These are phyloP conservation scores for Ogataea nonfermentans DNA, from an alignment of 805 yeast species.

Conservation along the genomic window DNA sequence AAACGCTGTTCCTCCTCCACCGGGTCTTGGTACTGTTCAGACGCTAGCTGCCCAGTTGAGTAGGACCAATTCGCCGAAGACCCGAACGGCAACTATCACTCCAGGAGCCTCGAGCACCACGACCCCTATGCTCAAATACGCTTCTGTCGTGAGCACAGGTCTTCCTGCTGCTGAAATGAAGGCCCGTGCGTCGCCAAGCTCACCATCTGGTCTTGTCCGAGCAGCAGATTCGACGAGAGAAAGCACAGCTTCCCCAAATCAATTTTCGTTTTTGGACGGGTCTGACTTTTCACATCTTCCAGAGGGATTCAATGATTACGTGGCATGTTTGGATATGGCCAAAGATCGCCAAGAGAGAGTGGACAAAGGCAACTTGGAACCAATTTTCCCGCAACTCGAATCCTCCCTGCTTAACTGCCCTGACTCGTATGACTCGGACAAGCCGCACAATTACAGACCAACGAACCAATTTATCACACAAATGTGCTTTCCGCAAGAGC, in stretches of 20 bases:
- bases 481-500: constrained; percentile 85
- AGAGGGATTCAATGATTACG: constrained; percentile 25
- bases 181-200: constrained; percentile 13
- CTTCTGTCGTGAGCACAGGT: constrained; percentile 27
- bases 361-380: constrained; percentile 41
- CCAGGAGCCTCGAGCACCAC: constrained; percentile 19
- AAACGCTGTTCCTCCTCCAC: constrained; percentile 16
- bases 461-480: constrained; percentile 86
- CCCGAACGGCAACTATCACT: constrained; percentile 15
- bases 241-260: constrained; percentile 17
- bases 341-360: constrained; percentile 49
- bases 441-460: constrained; percentile 71
- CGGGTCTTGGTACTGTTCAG: constrained; percentile 10
- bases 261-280: constrained; percentile 22
- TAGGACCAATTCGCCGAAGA: constrained; percentile 20
- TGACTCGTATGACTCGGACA: constrained; percentile 87
- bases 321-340: constrained; percentile 31
- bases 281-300: constrained; percentile 29
- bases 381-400: constrained; percentile 62
- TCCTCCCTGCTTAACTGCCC: constrained; percentile 86
- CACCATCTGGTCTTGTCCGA: constrained; percentile 7
- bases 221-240: constrained; percentile 14
- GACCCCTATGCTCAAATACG: constrained; percentile 41
- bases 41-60: constrained; percentile 11
- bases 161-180: constrained; percentile 14